phyloP scores from a whole-genome alignment of 768 basidiomycete species.

The Mycena vulgaris region DNA sequence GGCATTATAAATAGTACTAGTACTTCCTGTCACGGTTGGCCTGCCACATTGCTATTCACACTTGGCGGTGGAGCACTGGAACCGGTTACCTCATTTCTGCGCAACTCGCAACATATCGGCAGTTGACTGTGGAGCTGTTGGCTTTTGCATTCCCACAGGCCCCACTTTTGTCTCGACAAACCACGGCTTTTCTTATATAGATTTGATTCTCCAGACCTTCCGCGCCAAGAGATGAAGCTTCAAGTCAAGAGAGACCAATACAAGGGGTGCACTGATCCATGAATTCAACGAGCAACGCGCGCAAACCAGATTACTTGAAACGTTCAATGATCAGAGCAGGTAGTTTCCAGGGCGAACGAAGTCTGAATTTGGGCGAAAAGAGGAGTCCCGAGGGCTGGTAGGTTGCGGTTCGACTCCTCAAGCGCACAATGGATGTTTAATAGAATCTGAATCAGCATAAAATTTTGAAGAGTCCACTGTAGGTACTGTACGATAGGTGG shows the following conservation, averaged over 20 bases:
- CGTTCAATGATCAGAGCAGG: conserved; percentile 15
- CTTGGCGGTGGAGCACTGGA: no score
- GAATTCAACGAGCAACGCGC: background rate
- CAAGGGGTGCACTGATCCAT: conserved; percentile 12
- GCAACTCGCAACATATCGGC: no score
- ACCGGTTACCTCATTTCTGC: no score
- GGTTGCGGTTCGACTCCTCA: conserved; percentile 13
- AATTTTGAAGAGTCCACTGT: conserved; percentile 22
- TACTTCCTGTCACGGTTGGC: no score
- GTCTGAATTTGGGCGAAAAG: conserved; percentile 11
- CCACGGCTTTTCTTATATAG: no score
- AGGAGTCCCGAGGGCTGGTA: conserved; percentile 12
- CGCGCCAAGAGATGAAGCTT: conserved; percentile 10
- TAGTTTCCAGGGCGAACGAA: conserved; percentile 11
- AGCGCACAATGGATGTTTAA: conserved; percentile 20
- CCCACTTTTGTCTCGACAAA: no score
- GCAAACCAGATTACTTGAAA: conserved; percentile 16
- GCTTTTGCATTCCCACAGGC: no score
- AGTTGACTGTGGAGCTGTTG: no score
- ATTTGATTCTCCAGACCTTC: conserved; percentile 13
- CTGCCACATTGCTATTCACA: no score
- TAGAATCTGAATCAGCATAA: conserved; percentile 22
- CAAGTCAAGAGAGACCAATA: conserved; percentile 8
- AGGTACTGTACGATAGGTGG: conserved; percentile 18
- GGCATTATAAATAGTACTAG: no score